Evolutionary conservation across 1,284 basidiomycete genomes (phyloP), one percentile per base, ranked within the genome.

Genomic region (Tylopilus microsporus): DNA sequence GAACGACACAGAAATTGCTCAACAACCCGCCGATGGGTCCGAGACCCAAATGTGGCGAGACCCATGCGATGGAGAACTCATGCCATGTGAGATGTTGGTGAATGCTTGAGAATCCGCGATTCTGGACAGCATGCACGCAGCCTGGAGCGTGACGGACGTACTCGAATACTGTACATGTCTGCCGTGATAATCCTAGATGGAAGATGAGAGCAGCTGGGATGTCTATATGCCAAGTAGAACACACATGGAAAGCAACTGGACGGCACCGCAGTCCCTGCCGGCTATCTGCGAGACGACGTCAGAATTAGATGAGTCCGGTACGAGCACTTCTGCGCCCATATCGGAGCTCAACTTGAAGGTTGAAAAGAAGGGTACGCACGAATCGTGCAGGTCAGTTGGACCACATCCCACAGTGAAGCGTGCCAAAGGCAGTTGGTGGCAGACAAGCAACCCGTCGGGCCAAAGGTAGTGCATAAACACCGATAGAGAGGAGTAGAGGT

Each of bases 401-500:
- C 51, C 65, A 63, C 18, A 62, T 45, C 15, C 56, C 66, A 32
- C 65, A 66, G 1, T 66, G 49, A 49, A 66, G 47, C 1, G 54
- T 56, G 18, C 65, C 65, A 2, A 66, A 1, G 10, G 52, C 57
- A 5, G 59, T 58, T 1, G 59, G 52, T 1, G 60, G 34, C 9
- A 66, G 65, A 54, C 66, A 66, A 5, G 65, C 62, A 1, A 52
- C 49, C 0, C 66, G 64, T 21, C 66, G 25, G 36, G 3, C 65
- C 66, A 3, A 66, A 56, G 41, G 68, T 68, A 18, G 65, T 68
- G 19, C 65, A 66, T 9, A 68, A 55, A 0, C 65, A 59, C 13
- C 66, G 66, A 21, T 68, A 66, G 16, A 66, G 66, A 1, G 64
- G 66, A 0, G 62, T 66, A n/a, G 66, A 68, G 2, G 65, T 65